These are phyloP conservation scores for Malus hybrid DNA, from an alignment of 331 rosid genomes.

Conservation along the genomic window DNA sequence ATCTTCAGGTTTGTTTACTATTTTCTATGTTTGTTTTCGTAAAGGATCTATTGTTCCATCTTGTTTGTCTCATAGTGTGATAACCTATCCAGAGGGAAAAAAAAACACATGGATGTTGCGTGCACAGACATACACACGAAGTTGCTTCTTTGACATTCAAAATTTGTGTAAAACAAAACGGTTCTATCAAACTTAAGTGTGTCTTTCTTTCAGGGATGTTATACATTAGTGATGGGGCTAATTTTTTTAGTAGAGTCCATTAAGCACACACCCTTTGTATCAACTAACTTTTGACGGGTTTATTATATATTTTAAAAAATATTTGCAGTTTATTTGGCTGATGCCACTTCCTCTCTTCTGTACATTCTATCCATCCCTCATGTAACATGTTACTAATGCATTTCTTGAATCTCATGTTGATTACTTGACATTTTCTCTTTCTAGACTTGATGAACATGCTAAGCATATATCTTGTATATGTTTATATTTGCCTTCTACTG, in stretches of 20 bases:
- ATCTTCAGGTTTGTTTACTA: constrained; percentile 54
- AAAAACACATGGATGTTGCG: not conserved
- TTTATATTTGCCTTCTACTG: not conserved
- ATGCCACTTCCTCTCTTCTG: not conserved
- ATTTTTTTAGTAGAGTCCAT: not conserved
- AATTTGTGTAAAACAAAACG: not conserved
- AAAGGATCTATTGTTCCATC: not conserved
- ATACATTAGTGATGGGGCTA: not conserved
- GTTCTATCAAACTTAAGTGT: not conserved
- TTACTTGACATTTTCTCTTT: not conserved
- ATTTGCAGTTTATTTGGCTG: not conserved
- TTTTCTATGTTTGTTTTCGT: not conserved
- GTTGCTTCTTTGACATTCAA: not conserved
- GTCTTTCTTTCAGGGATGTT: not conserved
- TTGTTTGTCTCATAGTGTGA: not conserved
- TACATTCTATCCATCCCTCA: not conserved
- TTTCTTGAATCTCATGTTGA: not conserved
- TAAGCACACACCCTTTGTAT: not conserved
- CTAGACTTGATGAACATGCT: not conserved
- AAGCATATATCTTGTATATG: no score
- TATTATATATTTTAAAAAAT: no score
- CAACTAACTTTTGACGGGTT: not conserved
- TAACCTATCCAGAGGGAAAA: not conserved
- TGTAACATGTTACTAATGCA: not conserved
- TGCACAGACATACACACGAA: not conserved